Evolutionary conservation across 805 yeast species (phyloP).

Genomic region (Cyberlindnera mrakii): DNA sequence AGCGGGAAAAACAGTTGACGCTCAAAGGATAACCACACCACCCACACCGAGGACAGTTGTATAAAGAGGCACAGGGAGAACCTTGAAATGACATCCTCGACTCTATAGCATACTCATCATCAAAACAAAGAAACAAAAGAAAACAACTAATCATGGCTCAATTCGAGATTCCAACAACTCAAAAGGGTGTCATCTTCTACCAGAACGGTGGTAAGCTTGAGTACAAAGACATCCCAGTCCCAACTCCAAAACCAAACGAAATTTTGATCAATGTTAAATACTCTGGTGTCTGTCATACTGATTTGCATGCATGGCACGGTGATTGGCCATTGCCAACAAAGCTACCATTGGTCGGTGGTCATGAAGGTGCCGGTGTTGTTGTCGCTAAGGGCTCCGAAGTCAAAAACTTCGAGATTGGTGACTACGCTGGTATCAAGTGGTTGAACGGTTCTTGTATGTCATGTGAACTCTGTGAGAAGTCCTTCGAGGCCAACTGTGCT

Average conservation of each 20-base stretch:
- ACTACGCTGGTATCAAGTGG: constrained; percentile 65
- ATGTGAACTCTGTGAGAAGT: constrained; percentile 57
- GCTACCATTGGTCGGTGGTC: constrained; percentile 64
- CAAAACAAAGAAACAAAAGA: too few relatives aligned
- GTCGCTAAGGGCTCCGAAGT: constrained; percentile 58
- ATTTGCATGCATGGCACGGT: constrained; percentile 51
- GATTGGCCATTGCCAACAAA: constrained; percentile 56
- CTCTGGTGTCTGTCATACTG: constrained; percentile 63
- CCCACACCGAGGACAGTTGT: background rate
- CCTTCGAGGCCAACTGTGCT: constrained; percentile 60
- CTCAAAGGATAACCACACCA: background rate
- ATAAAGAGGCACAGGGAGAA: too few relatives aligned
- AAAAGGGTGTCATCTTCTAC: constrained; percentile 46
- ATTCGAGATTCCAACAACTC: constrained; percentile 32
- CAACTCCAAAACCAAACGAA: constrained; percentile 49
- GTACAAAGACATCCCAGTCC: constrained; percentile 48
- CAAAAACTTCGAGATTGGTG: constrained; percentile 56
- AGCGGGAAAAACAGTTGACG: too few relatives aligned
- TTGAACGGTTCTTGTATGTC: constrained; percentile 59
- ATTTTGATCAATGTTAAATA: constrained; percentile 50
- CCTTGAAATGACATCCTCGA: too few relatives aligned
- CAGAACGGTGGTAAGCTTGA: constrained; percentile 40
- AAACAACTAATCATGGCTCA: constrained; percentile 1
- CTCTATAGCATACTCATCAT: too few relatives aligned
- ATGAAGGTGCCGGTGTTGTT: constrained; percentile 68